These are phyloP conservation scores for Datura wrightii DNA, from an alignment of 257 asterid genomes.

Conservation along the genomic window DNA sequence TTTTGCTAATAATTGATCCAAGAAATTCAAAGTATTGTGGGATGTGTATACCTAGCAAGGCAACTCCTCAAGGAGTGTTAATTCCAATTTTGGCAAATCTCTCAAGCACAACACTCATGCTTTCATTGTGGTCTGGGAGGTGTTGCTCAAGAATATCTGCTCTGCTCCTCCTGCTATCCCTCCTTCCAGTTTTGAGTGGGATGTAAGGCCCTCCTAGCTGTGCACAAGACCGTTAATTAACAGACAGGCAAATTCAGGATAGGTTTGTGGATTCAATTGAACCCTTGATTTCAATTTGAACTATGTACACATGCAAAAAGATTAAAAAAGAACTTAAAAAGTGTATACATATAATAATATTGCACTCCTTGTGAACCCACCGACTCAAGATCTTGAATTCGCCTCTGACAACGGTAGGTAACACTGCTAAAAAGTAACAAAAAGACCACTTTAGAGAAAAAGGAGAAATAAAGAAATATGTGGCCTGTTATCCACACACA, in stretches of 20 bases:
- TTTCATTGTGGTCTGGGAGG: conserved; percentile 89
- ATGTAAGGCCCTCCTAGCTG: conserved; percentile 90
- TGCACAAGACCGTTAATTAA: background rate
- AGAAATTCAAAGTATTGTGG: background rate
- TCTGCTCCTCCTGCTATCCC: conserved; percentile 91
- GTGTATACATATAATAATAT: background rate
- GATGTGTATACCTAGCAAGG: conserved; percentile 58
- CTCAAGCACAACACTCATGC: conserved; percentile 73
- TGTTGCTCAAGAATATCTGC: conserved; percentile 73
- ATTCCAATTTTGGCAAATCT: conserved; percentile 76
- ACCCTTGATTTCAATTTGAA: background rate
- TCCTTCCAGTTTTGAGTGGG: conserved; percentile 83
- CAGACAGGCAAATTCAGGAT: background rate
- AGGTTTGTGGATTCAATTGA: background rate
- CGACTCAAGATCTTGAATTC: background rate
- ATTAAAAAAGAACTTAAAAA: background rate
- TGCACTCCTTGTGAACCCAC: background rate
- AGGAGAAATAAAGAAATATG: no score
- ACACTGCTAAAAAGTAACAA: background rate
- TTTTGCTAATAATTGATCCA: background rate
- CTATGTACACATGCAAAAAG: background rate
- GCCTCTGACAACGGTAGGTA: background rate
- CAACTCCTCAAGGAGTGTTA: conserved; percentile 72
- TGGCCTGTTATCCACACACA: no score
- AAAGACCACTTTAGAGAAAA: no score